These are phyloP conservation scores for Psilocybe sp. DNA, from an alignment of 768 basidiomycete species.

Conservation along the genomic window DNA sequence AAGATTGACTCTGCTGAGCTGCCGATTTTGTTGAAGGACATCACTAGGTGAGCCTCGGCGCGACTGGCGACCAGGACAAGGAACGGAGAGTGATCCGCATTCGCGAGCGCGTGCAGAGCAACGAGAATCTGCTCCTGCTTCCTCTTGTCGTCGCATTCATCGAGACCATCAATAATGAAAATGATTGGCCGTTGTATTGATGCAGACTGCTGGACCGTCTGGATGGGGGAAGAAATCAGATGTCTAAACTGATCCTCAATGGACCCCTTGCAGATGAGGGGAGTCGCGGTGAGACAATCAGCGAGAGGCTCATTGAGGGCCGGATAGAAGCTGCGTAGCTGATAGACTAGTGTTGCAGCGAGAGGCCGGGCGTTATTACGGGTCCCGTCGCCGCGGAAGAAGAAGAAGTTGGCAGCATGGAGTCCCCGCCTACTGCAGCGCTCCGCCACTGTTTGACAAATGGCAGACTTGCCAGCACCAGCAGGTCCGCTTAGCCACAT, in stretches of 20 bases:
- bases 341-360: not conserved
- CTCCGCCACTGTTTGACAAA: not conserved
- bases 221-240: not conserved
- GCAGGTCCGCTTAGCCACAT: conserved; percentile 2
- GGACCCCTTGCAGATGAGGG: not conserved
- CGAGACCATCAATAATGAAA: conserved; percentile 17
- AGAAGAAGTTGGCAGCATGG: not conserved
- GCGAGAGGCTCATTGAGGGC: not conserved
- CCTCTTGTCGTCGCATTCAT: conserved; percentile 12
- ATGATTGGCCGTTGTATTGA: not conserved
- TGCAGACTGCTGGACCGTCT: not conserved
- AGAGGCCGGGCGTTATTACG: not conserved
- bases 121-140: conserved; percentile 3
- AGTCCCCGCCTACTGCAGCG: not conserved
- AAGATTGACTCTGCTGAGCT: not conserved
- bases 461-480: conserved; percentile 7
- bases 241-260: not conserved
- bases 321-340: not conserved
- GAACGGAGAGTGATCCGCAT: not conserved
- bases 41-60: conserved; percentile 13
- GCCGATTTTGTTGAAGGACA: not conserved
- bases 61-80: conserved; percentile 15
- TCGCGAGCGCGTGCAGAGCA: no score
- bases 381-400: not conserved
- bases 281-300: not conserved